A percentile compares a stretch with the other conserved stretches of the same genome.
Evolutionary conservation across 805 yeast species (phyloP).

Genomic region (Wickerhamomyces canadensis): DNA sequence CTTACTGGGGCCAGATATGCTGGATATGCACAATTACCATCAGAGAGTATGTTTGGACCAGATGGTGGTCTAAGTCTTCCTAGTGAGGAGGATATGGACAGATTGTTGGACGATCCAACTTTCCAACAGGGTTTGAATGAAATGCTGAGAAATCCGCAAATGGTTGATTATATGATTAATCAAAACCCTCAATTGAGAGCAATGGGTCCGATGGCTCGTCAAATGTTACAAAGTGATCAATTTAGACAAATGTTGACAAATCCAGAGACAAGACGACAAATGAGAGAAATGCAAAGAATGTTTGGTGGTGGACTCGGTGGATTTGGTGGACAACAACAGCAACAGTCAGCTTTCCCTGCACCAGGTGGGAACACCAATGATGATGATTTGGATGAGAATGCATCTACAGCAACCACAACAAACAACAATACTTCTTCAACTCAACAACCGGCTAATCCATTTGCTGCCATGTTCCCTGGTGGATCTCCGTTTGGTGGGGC

Average conservation of each 20-base stretch:
- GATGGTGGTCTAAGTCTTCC: conserved; percentile 82
- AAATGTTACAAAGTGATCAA: conserved; percentile 77
- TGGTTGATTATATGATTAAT: conserved; percentile 75
- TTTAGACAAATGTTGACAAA: conserved; percentile 76
- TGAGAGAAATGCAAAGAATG: conserved; percentile 68
- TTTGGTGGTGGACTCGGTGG: conserved; percentile 29
- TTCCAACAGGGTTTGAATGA: conserved; percentile 79
- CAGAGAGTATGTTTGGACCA: conserved; percentile 85
- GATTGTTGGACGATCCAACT: conserved; percentile 76
- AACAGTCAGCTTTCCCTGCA: conserved; percentile 37
- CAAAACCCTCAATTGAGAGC: conserved; percentile 80
- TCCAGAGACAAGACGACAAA: conserved; percentile 79
- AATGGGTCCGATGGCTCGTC: conserved; percentile 86
- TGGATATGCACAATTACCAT: conserved; percentile 84
- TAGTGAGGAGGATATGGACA: conserved; percentile 65
- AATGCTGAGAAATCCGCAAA: conserved; percentile 80
- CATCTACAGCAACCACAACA: conserved; percentile 12
- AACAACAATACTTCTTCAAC: conserved; percentile 15
- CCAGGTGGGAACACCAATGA: conserved; percentile 35
- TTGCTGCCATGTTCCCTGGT: conserved; percentile 38
- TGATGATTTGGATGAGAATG: too few relatives aligned
- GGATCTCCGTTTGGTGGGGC: conserved; percentile 23
- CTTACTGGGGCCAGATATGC: conserved; percentile 95
- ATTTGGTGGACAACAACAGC: conserved; percentile 25
- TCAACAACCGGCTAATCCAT: conserved; percentile 45